phyloP scores from a whole-genome alignment of 2,329 filamentous ascomycete genomes.

The Neurospora sp. region DNA sequence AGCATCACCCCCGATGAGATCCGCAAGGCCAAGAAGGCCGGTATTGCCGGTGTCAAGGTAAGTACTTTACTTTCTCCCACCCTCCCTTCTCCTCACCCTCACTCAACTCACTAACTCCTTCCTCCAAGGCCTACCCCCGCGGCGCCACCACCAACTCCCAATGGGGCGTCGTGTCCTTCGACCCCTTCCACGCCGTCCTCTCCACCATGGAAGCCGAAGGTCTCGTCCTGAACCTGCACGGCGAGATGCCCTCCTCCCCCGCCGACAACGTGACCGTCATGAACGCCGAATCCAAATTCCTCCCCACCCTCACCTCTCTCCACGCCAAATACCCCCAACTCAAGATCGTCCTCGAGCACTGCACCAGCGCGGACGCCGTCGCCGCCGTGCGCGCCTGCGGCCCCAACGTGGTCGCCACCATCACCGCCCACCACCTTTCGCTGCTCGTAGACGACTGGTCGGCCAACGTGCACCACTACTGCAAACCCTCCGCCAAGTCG shows the following conservation, averaged over 20 bases:
- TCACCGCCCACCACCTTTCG: slow-evolving; percentile 75
- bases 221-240: slow-evolving; percentile 71
- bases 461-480: slow-evolving; percentile 63
- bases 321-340: slow-evolving; percentile 67
- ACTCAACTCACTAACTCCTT: slow-evolving; percentile 2
- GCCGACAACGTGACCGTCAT: slow-evolving; percentile 36
- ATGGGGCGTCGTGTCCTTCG: slow-evolving; percentile 60
- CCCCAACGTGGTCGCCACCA: slow-evolving; percentile 65
- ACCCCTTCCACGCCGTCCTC: slow-evolving; percentile 69
- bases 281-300: slow-evolving; percentile 66
- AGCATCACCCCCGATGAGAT: slow-evolving; percentile 34
- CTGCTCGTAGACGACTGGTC: slow-evolving; percentile 62
- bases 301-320: slow-evolving; percentile 67
- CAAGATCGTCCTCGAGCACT: slow-evolving; percentile 69
- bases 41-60: slow-evolving; percentile 64
- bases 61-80: slow-evolving; percentile 47
- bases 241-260: slow-evolving; percentile 53
- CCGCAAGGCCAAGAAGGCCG: slow-evolving; percentile 60
- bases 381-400: slow-evolving; percentile 70
- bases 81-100: slow-evolving; percentile 23
- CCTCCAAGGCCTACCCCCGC: slow-evolving; percentile 15
- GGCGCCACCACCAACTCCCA: slow-evolving; percentile 58
- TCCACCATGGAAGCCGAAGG: slow-evolving; percentile 79
- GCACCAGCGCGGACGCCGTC: slow-evolving; percentile 74
- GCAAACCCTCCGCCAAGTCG: slow-evolving; percentile 67